phyloP scores from a whole-genome alignment of 1,284 basidiomycete genomes.

The Trichosporon sp. region DNA sequence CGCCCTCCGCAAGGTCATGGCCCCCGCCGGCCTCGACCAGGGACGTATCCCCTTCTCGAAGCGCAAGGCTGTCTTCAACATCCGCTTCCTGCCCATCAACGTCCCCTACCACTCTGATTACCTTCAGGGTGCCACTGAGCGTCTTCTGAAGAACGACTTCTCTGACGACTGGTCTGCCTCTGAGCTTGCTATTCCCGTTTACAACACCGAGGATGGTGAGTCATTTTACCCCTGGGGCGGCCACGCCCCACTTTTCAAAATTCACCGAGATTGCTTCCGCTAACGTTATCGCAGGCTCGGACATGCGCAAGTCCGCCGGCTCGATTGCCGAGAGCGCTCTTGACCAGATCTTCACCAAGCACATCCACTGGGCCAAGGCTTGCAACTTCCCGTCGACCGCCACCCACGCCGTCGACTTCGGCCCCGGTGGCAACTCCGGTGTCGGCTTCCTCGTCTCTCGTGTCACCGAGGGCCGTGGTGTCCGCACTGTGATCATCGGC shows the following conservation, averaged over 20 bases:
- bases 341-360: constrained; percentile 88
- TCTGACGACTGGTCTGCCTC: constrained; percentile 72
- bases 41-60: constrained; percentile 90
- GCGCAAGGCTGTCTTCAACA: constrained; percentile 86
- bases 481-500: constrained; percentile 78
- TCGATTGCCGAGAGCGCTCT: constrained; percentile 74
- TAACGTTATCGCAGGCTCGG: constrained; percentile 58
- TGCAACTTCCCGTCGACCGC: constrained; percentile 81
- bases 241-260: constrained; percentile 17
- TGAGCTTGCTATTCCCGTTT: constrained; percentile 78
- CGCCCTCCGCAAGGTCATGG: constrained; percentile 80
- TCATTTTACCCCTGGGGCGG: constrained; percentile 1
- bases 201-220: constrained; percentile 84
- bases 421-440: constrained; percentile 86
- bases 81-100: constrained; percentile 87
- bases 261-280: constrained; percentile 14
- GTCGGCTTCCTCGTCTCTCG: constrained; percentile 86
- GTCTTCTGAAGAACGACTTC: constrained; percentile 68
- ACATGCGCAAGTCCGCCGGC: constrained; percentile 61
- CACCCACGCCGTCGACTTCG: constrained; percentile 94
- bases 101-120: constrained; percentile 94
- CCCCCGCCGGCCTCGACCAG: constrained; percentile 81
- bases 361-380: constrained; percentile 88
- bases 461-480: constrained; percentile 87
- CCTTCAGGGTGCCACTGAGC: constrained; percentile 69